Evolutionary conservation across 2,329 filamentous ascomycete species (phyloP), one percentile per base, ranked within the genome.

Genomic region (Trichoderma citrinoviride): DNA sequence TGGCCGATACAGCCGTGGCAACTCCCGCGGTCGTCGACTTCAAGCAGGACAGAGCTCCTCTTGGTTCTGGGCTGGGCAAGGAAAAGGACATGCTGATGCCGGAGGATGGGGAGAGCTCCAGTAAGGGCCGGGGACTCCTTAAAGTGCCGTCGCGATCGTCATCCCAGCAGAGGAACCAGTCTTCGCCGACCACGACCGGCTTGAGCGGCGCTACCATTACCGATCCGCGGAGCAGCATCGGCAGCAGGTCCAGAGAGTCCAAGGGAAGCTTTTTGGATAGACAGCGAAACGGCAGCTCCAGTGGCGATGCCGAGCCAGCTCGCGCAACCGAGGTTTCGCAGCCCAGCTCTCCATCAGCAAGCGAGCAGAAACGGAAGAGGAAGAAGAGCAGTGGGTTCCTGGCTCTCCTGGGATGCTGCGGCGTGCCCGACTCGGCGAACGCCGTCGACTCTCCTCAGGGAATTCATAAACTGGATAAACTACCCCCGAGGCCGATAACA

Each of bases 321-420:
- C 81, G 79, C 70, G 82, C 81, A 5, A 76, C 80, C 40, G 79
- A 76, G 67, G 79, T 80, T 66, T 82, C 83, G 19, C 81, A 83
- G 71, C 82, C 82, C 46, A 83, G 78, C 72, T 84, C 83, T 40
- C 82, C 84, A 33, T 78, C 76, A 8, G 78, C 79, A 58, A 80
- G 80, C 61, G 76, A 79, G 41, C 77, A 81, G 65, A 83, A 82
- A 72, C 86, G 85, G 64, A 82, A 81, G 72, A 86, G 85, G 76
- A 84, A 83, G 74, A 82, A 81, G 73, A 81, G 78, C 61, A 80
- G 82, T 65, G 82, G 83, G n/a, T 75, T 87, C 52, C 75, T 87
- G 41, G 79, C 85, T 25, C 82, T 91, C 62, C 80, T 92, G 65
- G 86, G 83, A 66, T 92, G 89, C 78, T 91, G 89, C 74, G 82